Base-by-base conservation (phyloP, 2,329 filamentous ascomycete species). In the Plenodomus tracheiphilus region DNA sequence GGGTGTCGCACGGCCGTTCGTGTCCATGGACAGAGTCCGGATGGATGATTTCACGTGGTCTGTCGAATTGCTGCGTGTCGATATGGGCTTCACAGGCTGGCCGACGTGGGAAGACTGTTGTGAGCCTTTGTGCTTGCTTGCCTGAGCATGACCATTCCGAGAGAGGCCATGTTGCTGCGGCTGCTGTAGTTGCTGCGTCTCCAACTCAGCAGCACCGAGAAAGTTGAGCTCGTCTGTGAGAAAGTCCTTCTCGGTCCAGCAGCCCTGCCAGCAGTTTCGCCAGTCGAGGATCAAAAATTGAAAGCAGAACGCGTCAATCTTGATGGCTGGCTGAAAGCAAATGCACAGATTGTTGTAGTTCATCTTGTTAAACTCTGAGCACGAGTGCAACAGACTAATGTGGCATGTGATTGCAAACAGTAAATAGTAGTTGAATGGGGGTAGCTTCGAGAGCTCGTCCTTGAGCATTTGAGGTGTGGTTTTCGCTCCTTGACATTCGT, bases 321-420 rank as follows among this genome's bases (percentile, higher is more conserved):
- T 96, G 83, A 97, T 91, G 73, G 91, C 96, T 3, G 93, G 93
- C 73, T 96, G 91, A 74, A 97, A 97, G 76, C 93, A 97, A 62
- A 97, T 96, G 75, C 91, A 96, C 19, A 97, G 79, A 59, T 97
- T 97, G 67, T 90, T 86, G 69, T 93, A 96, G 69, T 96, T 91
- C 93, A 97, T 97, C 77, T 96, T 96, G 81, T 97, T 97, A 78
- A 93, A 92, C 57, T 95, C 90, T 19, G 91, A 88, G 71, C 96
- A 93, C 1, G 90, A 91, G 61, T 96, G 85, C 9, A 97, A 81
- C 20, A 97, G 82, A 63, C 91, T 96, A 41, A 97, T 85, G 65
- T 97, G 93, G 73, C 93, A 97, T 28, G 93, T 97, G 62, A 97
- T 96, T 63, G 93, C 93, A 70, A 97, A 97, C 5, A 97, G 85